Conservation (phyloP, 768 basidiomycete genomes). For the Leccinum rimulosum region DNA sequence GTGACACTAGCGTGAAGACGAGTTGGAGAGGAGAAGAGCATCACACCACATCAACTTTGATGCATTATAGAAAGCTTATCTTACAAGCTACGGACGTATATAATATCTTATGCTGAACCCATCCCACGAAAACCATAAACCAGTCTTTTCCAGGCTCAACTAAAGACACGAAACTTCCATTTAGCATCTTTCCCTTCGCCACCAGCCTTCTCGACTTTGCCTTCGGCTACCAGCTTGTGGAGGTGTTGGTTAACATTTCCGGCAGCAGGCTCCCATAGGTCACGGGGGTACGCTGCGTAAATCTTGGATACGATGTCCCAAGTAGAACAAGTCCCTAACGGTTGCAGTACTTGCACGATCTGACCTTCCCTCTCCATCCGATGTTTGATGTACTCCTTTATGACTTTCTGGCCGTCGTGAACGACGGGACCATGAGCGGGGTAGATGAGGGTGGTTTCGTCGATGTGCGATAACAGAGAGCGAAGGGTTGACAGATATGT, state of each 20-base stretch:
- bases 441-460: slow-evolving; percentile 59
- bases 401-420: slow-evolving; percentile 53
- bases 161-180: slow-evolving; percentile 39
- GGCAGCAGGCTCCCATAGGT: slow-evolving; percentile 72
- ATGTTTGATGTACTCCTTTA: slow-evolving; percentile 75
- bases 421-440: slow-evolving; percentile 89
- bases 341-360: slow-evolving; percentile 54
- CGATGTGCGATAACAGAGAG: slow-evolving; percentile 45
- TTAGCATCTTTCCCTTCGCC: slow-evolving; percentile 50
- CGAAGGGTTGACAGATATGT: slow-evolving; percentile 66
- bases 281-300: slow-evolving; percentile 70
- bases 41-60: slow-evolving; percentile 99
- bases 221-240: slow-evolving; percentile 67
- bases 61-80: slow-evolving; percentile 55
- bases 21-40: slow-evolving; percentile 79
- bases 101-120: slow-evolving; percentile 1
- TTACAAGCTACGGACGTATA: slow-evolving; percentile 17
- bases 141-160: not conserved
- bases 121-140: not conserved
- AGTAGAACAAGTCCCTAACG: slow-evolving; percentile 49
- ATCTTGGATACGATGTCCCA: slow-evolving; percentile 63
- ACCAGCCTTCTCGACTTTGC: slow-evolving; percentile 46
- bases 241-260: slow-evolving; percentile 68
- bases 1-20: slow-evolving; percentile 77
- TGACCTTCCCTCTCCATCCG: slow-evolving; percentile 79